phyloP scores from a whole-genome alignment of 441 rosid species.

The Pelargonium citronellum region DNA sequence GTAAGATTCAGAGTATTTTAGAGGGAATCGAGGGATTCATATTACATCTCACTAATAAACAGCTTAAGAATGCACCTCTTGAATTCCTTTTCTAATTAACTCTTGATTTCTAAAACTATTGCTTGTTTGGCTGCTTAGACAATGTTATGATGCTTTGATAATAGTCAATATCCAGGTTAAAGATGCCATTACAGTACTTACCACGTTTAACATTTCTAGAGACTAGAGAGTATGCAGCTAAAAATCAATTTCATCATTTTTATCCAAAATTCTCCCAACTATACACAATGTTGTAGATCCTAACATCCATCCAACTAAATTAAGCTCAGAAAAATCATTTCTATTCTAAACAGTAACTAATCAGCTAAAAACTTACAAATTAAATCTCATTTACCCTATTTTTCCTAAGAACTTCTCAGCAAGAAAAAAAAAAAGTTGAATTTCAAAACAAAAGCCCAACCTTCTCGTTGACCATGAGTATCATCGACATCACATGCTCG shows the following conservation, averaged over 20 bases:
- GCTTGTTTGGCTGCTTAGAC: not conserved
- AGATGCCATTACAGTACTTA: no score
- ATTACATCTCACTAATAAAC: not conserved
- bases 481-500: slow-evolving; percentile 98
- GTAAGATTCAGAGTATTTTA: not conserved
- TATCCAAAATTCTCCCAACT: not conserved
- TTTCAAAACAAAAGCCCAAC: slow-evolving; percentile 26
- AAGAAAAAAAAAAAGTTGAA: not conserved
- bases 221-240: not conserved
- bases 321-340: not conserved
- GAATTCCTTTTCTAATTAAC: not conserved
- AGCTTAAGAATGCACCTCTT: not conserved
- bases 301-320: slow-evolving; percentile 2
- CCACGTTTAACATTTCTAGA: not conserved
- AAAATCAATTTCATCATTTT: not conserved
- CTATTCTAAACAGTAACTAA: not conserved
- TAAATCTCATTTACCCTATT: not conserved
- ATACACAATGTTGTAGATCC: not conserved
- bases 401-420: not conserved
- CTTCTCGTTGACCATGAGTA: slow-evolving; percentile 97
- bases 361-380: not conserved
- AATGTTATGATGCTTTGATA: no score
- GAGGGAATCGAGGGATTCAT: not conserved
- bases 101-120: not conserved
- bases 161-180: not conserved